Evolutionary conservation across 139 green algal species (phyloP), one percentile per base, ranked within the genome.

Genomic region (Chlamydomonas asymmetrica): DNA sequence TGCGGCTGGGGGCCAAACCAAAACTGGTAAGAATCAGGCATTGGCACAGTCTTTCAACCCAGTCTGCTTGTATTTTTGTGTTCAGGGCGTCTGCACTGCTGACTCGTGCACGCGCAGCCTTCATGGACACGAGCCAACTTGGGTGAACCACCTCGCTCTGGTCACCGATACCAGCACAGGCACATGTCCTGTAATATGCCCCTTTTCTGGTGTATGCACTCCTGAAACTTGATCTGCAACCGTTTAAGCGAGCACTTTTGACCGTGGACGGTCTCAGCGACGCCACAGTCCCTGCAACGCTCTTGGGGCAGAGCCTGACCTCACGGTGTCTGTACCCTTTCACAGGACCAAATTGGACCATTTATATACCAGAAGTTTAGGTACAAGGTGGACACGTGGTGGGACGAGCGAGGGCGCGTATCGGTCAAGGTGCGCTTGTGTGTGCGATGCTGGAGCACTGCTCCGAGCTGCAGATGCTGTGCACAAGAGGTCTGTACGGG

Each of bases 311-410:
- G n/a, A n/a, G n/a, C n/a, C n/a, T n/a, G n/a, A n/a, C 5, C 37
- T 49, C 22, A 22, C 5, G 5, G 49, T 23, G 2, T 22, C 3
- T 1, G 25, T 27, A 4, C 23, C 7, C 2, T 0, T 25, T 9
- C 23, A 25, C 70, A 76, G 70, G 56, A 23, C 18, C 56, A 76
- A 41, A 57, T 76, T 56, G 78, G 78, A 2, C 78, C 78, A 3
- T 75, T 75, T 35, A 75, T 52, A 3, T 83, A 79, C 65, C 29
- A 61, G 34, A 79, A 80, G 56, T 32, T 50, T 13, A 69, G 74
- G 7, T 4, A 60, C 22, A 75, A 75, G 57, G 7, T 77, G n/a
- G 57, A 80, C 20, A 27, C 54, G 3, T 52, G 22, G 49, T 84
- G 78, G 78, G 73, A 84, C 57, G 39, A 34, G 18, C n/a, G 50